Evolutionary conservation across 257 asterid genomes (phyloP).

Genomic region (Galeopsis tetrahit): DNA sequence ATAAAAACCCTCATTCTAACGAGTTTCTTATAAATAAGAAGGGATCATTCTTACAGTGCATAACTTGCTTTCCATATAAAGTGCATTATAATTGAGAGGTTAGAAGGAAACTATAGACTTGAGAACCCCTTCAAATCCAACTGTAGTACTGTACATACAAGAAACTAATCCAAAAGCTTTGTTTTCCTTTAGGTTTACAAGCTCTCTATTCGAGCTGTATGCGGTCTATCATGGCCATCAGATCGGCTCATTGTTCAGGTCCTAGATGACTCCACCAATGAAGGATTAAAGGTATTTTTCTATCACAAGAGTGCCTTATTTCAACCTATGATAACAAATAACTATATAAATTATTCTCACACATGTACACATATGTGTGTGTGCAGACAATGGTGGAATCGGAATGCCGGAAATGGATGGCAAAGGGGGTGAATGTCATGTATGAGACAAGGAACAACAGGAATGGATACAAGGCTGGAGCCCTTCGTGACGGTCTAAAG

Average conservation of each 20-base stretch:
- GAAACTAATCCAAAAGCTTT: conserved; percentile 27
- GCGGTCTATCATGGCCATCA: conserved; percentile 83
- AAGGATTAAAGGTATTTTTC: conserved; percentile 64
- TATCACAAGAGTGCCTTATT: background rate
- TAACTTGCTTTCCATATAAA: background rate
- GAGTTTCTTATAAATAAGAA: background rate
- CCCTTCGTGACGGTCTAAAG: conserved; percentile 85
- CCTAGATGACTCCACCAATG: conserved; percentile 88
- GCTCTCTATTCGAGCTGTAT: conserved; percentile 85
- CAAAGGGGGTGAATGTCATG: conserved; percentile 69
- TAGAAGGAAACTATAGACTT: no score
- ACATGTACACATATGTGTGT: background rate
- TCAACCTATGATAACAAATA: conserved; percentile 11
- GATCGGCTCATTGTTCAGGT: conserved; percentile 75
- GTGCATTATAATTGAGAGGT: background rate
- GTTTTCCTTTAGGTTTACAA: conserved; percentile 69
- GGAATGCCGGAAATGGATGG: conserved; percentile 74
- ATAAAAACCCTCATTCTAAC: background rate
- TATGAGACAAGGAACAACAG: conserved; percentile 91
- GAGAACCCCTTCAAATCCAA: background rate
- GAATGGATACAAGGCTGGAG: conserved; percentile 94
- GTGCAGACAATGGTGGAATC: conserved; percentile 67
- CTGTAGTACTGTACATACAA: background rate
- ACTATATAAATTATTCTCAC: background rate
- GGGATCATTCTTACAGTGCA: background rate